Percentiles rank a stretch among this genome's conserved stretches.
These are phyloP conservation scores for Rhizoctonia solani DNA, from an alignment of 1,284 basidiomycete genomes.

Conservation along the genomic window DNA sequence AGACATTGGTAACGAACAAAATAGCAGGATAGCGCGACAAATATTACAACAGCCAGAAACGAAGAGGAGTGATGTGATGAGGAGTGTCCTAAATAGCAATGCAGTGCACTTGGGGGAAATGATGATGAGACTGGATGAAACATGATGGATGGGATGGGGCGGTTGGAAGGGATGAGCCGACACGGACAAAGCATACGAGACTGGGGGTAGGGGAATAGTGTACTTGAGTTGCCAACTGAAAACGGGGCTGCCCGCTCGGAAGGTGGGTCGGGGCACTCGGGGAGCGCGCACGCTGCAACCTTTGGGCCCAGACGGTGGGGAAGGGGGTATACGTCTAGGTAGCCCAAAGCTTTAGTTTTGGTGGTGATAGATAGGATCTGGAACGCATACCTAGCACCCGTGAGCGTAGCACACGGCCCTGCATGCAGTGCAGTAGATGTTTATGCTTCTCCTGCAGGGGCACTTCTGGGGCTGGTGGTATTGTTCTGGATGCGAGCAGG, in stretches of 20 bases:
- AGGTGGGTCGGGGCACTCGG: not conserved
- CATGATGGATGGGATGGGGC: not conserved
- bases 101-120: not conserved
- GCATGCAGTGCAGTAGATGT: slow-evolving; percentile 15
- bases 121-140: not conserved
- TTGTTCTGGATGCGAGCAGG: not conserved
- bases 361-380: no score
- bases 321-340: slow-evolving; percentile 4
- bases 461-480: slow-evolving; percentile 26
- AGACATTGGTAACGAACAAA: slow-evolving; percentile 6
- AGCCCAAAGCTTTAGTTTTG: no score
- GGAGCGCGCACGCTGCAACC: slow-evolving; percentile 26
- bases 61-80: not conserved
- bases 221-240: not conserved
- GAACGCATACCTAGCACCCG: slow-evolving; percentile 21
- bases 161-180: not conserved
- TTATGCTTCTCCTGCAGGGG: slow-evolving; percentile 11
- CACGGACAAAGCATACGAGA: not conserved
- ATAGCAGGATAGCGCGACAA: slow-evolving; percentile 12
- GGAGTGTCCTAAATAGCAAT: not conserved
- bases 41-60: not conserved
- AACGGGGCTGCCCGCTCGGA: no score
- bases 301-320: not conserved
- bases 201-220: not conserved
- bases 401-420: slow-evolving; percentile 5